phyloP scores from a whole-genome alignment of 2,329 filamentous ascomycete genomes.

The Aspergillus puulaauensis region DNA sequence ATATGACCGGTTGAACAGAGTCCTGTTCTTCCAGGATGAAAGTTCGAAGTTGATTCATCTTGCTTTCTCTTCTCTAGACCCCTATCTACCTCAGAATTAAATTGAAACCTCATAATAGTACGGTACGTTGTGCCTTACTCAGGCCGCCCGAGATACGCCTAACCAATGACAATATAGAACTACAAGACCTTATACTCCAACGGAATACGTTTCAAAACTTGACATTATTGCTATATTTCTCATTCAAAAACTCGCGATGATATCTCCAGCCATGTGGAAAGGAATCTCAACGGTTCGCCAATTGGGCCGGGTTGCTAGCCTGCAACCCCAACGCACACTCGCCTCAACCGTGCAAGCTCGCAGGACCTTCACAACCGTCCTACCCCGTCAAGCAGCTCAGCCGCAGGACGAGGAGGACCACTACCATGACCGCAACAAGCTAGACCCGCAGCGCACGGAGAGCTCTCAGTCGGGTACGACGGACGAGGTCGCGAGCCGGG shows the following conservation, averaged over 20 bases:
- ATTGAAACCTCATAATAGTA: background rate
- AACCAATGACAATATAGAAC: background rate
- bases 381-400: slow-evolving; percentile 2
- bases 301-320: background rate
- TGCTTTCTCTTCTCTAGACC: background rate
- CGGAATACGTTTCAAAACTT: background rate
- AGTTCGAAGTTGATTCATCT: background rate
- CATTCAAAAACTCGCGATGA: background rate
- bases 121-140: background rate
- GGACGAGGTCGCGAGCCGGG: slow-evolving; percentile 56
- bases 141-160: background rate
- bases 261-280: slow-evolving; percentile 9
- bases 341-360: background rate
- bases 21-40: background rate
- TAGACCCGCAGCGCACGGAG: slow-evolving; percentile 67
- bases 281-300: background rate
- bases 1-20: background rate
- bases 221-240: background rate
- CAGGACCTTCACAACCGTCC: background rate
- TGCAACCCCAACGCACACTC: background rate
- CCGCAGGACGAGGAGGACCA: slow-evolving; percentile 7
- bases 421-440: slow-evolving; percentile 54
- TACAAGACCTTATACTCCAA: background rate
- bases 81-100: background rate
- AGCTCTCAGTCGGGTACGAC: slow-evolving; percentile 68